A percentile compares a stretch with the other conserved stretches of the same genome.
Evolutionary conservation across 768 basidiomycete species (phyloP).

Genomic region (Sarcodon sp.): DNA sequence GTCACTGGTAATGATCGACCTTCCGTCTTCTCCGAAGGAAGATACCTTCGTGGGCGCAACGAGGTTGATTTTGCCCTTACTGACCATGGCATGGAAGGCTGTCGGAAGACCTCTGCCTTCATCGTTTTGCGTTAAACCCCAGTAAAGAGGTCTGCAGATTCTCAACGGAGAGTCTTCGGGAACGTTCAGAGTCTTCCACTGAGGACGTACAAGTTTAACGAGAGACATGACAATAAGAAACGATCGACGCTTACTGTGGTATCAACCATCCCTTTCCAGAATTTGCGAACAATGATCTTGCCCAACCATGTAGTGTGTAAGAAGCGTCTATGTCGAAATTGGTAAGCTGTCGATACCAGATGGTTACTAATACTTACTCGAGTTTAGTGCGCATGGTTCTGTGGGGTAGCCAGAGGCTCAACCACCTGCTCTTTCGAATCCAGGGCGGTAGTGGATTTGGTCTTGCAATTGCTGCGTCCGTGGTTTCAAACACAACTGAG

Average conservation of each 20-base stretch:
- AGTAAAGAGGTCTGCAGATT: conserved; percentile 25
- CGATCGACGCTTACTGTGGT: too few species aligned
- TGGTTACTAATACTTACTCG: conserved; percentile 26
- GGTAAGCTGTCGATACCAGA: neutral
- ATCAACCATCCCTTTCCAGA: conserved; percentile 25
- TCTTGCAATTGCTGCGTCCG: conserved; percentile 37
- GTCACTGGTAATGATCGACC: conserved; percentile 27
- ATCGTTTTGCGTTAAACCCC: conserved; percentile 32
- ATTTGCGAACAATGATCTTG: conserved; percentile 27
- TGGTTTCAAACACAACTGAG: conserved; percentile 14
- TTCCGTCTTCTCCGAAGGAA: conserved; percentile 21
- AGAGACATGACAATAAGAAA: neutral
- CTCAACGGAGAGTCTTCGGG: conserved; percentile 38
- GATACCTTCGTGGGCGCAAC: conserved; percentile 28
- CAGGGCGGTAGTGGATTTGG: conserved; percentile 35
- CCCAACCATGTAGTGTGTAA: conserved; percentile 49
- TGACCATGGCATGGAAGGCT: conserved; percentile 37
- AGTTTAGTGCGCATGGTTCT: conserved; percentile 32
- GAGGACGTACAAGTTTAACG: neutral
- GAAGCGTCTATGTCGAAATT: conserved; percentile 28
- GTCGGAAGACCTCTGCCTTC: conserved; percentile 34
- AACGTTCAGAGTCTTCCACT: conserved; percentile 23
- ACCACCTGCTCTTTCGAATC: conserved; percentile 47
- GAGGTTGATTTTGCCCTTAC: conserved; percentile 35
- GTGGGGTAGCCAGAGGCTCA: conserved; percentile 29